Conservation (phyloP, 2,329 filamentous ascomycete species). For the Fusarium guadeloupense region DNA sequence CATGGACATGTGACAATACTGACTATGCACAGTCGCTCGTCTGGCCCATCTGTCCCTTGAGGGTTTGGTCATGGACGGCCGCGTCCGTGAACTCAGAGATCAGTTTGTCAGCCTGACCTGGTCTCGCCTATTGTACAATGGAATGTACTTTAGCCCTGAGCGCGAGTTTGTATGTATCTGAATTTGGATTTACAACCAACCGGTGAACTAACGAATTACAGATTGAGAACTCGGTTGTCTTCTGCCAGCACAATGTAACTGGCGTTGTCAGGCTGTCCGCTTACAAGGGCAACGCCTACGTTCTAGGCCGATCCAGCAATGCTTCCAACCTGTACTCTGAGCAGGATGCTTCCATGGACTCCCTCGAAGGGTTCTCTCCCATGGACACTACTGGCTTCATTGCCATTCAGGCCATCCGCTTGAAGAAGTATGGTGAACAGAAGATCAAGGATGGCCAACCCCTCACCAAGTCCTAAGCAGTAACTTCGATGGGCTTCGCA, state of each 20-base stretch:
- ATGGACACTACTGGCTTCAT: constrained; percentile 77
- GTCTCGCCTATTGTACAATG: too few relatives aligned
- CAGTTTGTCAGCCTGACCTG: too few relatives aligned
- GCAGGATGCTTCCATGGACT: constrained; percentile 59
- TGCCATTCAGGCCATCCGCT: constrained; percentile 43
- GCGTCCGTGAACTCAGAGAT: too few relatives aligned
- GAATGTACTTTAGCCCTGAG: constrained; percentile 63
- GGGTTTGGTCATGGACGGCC: too few relatives aligned
- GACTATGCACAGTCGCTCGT: too few relatives aligned
- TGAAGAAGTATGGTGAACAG: constrained; percentile 58
- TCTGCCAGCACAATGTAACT: constrained; percentile 63
- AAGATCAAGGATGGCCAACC: constrained; percentile 51
- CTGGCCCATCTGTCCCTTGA: too few relatives aligned
- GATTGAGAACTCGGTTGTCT: constrained; percentile 69
- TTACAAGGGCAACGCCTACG: constrained; percentile 61
- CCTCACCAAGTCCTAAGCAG: too few relatives aligned
- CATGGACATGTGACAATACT: too few relatives aligned
- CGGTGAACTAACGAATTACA: too few relatives aligned
- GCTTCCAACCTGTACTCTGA: constrained; percentile 62
- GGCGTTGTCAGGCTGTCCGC: constrained; percentile 43
- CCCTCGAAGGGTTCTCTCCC: constrained; percentile 67
- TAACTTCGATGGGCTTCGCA: too few relatives aligned
- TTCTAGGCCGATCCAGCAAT: constrained; percentile 56
- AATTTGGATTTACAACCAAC: too few relatives aligned
- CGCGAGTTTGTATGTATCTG: constrained; percentile 63